Evolutionary conservation across 345 rosid species (phyloP).

Genomic region (Populus pruinosa): DNA sequence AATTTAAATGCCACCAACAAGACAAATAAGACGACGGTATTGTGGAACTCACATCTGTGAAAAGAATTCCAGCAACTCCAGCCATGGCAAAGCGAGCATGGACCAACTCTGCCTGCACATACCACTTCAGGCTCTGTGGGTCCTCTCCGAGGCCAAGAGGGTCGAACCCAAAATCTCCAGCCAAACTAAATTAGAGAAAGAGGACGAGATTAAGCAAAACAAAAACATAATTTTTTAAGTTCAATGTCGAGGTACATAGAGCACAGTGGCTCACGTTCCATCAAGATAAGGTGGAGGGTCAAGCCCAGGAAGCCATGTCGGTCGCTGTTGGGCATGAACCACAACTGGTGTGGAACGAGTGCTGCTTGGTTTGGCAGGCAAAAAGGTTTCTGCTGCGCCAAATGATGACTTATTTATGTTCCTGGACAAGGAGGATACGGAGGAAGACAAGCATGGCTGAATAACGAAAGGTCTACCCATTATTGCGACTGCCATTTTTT

Average conservation of each 20-base stretch:
- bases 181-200: conserved; percentile 36
- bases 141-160: conserved; percentile 94
- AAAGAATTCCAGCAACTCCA: conserved; percentile 88
- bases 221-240: background rate
- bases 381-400: conserved; percentile 6
- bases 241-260: background rate
- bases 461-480: conserved; percentile 34
- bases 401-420: conserved; percentile 13
- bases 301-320: conserved; percentile 94
- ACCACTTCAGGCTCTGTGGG: conserved; percentile 87
- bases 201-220: background rate
- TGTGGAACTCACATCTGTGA: conserved; percentile 63
- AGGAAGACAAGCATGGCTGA: conserved; percentile 36
- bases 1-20: background rate
- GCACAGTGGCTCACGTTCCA: conserved; percentile 58
- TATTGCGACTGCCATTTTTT: conserved; percentile 34
- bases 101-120: conserved; percentile 91
- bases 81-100: conserved; percentile 93
- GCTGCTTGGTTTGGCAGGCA: conserved; percentile 17
- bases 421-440: background rate
- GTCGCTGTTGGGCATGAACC: conserved; percentile 59
- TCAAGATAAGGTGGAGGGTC: conserved; percentile 84
- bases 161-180: conserved; percentile 90
- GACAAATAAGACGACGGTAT: background rate
- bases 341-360: background rate